These are phyloP conservation scores for Aaosphaeria arxii DNA, from an alignment of 2,329 filamentous ascomycete species.

Conservation along the genomic window DNA sequence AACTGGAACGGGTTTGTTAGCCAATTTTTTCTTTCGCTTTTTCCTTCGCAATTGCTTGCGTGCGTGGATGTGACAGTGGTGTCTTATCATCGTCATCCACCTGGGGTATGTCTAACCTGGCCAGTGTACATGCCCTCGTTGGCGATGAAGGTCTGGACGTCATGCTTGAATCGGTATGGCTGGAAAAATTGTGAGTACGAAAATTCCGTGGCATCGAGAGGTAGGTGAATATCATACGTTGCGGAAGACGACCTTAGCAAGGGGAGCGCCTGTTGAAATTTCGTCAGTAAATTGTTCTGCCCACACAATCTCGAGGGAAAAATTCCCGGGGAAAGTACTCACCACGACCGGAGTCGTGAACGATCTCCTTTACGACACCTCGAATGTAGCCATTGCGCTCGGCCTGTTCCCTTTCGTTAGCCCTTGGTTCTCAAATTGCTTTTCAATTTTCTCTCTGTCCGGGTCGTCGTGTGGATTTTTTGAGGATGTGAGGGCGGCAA, in stretches of 20 bases:
- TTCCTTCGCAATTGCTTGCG: not conserved
- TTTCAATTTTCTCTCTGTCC: slow-evolving; percentile 10
- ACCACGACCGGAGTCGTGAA: slow-evolving; percentile 98
- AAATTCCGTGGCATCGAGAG: slow-evolving; percentile 1
- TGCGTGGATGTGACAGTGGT: not conserved
- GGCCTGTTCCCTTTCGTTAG: slow-evolving; percentile 43
- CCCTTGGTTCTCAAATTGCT: slow-evolving; percentile 25
- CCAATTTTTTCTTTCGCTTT: not conserved
- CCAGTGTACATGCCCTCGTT: slow-evolving; percentile 99
- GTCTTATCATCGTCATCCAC: no score
- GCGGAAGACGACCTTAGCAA: slow-evolving; percentile 95
- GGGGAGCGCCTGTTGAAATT: slow-evolving; percentile 58
- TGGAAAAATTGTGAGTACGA: slow-evolving; percentile 17
- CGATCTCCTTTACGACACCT: slow-evolving; percentile 97
- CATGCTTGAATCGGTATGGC: slow-evolving; percentile 96
- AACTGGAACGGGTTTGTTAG: slow-evolving; percentile 51
- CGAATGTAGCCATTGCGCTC: slow-evolving; percentile 97
- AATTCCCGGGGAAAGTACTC: slow-evolving; percentile 35
- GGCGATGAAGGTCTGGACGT: slow-evolving; percentile 99
- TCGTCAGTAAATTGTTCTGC: slow-evolving; percentile 1
- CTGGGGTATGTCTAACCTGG: slow-evolving; percentile 51
- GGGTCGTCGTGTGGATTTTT: slow-evolving; percentile 3
- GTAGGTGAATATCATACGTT: slow-evolving; percentile 47
- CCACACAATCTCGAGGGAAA: not conserved
- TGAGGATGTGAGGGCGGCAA: slow-evolving; percentile 15